These are phyloP conservation scores for Alternaria sp. DNA, from an alignment of 2,329 filamentous ascomycete species.

Conservation along the genomic window DNA sequence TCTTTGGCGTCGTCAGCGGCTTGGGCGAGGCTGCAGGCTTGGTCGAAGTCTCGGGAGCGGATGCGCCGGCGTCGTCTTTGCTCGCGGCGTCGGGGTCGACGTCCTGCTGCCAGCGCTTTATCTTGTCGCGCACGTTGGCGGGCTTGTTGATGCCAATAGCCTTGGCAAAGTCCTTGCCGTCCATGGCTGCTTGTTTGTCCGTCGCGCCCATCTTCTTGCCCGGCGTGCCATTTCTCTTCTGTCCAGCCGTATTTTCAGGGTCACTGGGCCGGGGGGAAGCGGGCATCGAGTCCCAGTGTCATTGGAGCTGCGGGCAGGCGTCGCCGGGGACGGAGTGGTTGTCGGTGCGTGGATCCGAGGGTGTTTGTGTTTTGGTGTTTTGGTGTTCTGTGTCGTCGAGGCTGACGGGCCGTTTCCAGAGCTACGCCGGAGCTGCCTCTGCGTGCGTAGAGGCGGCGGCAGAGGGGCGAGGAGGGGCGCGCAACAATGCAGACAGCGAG, in stretches of 20 bases:
- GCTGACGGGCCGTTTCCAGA: constrained; percentile 15
- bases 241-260: constrained; percentile 26
- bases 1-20: constrained; percentile 36
- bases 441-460: neutral
- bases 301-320: constrained; percentile 28
- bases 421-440: constrained; percentile 9
- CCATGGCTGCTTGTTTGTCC: constrained; percentile 43
- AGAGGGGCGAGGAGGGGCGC: neutral
- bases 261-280: constrained; percentile 34
- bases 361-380: constrained; percentile 17
- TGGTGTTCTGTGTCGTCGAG: constrained; percentile 14
- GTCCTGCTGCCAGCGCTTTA: constrained; percentile 84
- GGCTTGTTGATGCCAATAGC: constrained; percentile 52
- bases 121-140: constrained; percentile 72
- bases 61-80: constrained; percentile 21
- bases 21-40: constrained; percentile 20
- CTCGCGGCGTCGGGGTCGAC: constrained; percentile 66
- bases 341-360: neutral
- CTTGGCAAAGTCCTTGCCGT: constrained; percentile 50
- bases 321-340: constrained; percentile 12
- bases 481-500: constrained; percentile 13
- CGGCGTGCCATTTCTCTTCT: constrained; percentile 42
- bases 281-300: constrained; percentile 35
- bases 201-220: constrained; percentile 37
- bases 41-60: neutral